A percentile compares a stretch with the other conserved stretches of the same genome.
These are phyloP conservation scores for Limonomyces culmigenus DNA, from an alignment of 1,284 basidiomycete genomes.

Conservation along the genomic window DNA sequence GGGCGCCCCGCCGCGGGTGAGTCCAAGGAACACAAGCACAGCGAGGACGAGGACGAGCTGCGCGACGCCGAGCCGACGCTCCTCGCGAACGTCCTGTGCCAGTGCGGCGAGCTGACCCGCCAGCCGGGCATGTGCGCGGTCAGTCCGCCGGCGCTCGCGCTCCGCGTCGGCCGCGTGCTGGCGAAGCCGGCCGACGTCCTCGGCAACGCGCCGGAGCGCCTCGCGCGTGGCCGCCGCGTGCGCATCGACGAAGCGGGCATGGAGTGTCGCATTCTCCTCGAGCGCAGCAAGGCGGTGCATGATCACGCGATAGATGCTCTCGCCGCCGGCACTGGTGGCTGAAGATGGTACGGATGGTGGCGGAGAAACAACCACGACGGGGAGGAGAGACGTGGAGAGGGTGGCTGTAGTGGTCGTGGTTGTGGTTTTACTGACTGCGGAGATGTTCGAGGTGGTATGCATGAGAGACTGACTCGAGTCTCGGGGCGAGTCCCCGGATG, in stretches of 20 bases:
- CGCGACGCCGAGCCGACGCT: slow-evolving; percentile 71
- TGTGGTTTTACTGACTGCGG: background rate
- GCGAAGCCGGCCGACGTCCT: slow-evolving; percentile 65
- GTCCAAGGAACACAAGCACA: slow-evolving; percentile 67
- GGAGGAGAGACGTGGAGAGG: slow-evolving; percentile 2
- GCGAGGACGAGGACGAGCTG: slow-evolving; percentile 67
- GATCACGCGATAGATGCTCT: slow-evolving; percentile 93
- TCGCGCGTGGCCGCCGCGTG: slow-evolving; percentile 69
- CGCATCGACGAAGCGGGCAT: slow-evolving; percentile 81
- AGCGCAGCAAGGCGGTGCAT: slow-evolving; percentile 82
- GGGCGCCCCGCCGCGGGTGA: slow-evolving; percentile 64
- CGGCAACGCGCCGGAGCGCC: slow-evolving; percentile 62
- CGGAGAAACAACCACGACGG: slow-evolving; percentile 4
- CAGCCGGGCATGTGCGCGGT: slow-evolving; percentile 54
- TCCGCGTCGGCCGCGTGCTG: slow-evolving; percentile 14
- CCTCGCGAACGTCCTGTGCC: slow-evolving; percentile 64
- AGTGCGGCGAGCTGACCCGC: slow-evolving; percentile 51
- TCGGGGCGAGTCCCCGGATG: no score
- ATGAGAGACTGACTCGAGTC: no score
- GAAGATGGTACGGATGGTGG: slow-evolving; percentile 9
- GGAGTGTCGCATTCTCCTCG: slow-evolving; percentile 80
- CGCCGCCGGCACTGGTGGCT: slow-evolving; percentile 35
- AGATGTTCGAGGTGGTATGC: background rate
- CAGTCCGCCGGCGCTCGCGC: slow-evolving; percentile 46
- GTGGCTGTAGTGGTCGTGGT: background rate